Percentiles rank a stretch among this genome's conserved stretches.
Conservation (phyloP, 306 rosid species). For the Malus orientalis region DNA sequence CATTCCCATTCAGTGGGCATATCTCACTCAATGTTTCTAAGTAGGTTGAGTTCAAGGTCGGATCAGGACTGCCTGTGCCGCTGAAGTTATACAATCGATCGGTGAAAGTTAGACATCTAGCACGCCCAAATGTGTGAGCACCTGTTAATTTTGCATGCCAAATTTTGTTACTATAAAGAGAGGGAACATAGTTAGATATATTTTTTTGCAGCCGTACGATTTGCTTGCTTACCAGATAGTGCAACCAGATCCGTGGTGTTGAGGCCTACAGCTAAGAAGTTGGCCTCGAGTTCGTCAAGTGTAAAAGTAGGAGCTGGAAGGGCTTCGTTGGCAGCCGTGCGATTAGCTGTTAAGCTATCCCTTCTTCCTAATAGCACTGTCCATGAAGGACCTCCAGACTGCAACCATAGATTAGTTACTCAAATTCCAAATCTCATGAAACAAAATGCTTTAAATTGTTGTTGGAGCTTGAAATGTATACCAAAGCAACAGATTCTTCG, state of each 20-base stretch:
- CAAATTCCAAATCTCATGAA: too few species aligned
- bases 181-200: too few species aligned
- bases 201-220: too few species aligned
- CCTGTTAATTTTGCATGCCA: not conserved
- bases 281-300: conserved; percentile 2
- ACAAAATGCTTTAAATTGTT: too few species aligned
- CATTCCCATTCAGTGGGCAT: conserved; percentile 12
- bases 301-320: conserved; percentile 27
- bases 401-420: too few species aligned
- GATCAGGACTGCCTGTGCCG: not conserved
- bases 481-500: not conserved
- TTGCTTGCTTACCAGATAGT: conserved; percentile 35
- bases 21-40: not conserved
- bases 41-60: conserved; percentile 9
- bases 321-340: conserved; percentile 13
- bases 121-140: conserved; percentile 25
- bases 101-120: not conserved
- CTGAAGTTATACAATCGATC: not conserved
- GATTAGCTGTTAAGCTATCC: conserved; percentile 17
- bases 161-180: not conserved
- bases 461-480: too few species aligned
- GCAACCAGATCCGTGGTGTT: conserved; percentile 38
- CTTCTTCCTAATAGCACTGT: too few species aligned
- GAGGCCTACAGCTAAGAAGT: conserved; percentile 18
- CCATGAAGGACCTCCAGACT: too few species aligned